Conservation (phyloP, 192 early-diverging fungal species). For the Jimgerdemannia flammicorona region DNA sequence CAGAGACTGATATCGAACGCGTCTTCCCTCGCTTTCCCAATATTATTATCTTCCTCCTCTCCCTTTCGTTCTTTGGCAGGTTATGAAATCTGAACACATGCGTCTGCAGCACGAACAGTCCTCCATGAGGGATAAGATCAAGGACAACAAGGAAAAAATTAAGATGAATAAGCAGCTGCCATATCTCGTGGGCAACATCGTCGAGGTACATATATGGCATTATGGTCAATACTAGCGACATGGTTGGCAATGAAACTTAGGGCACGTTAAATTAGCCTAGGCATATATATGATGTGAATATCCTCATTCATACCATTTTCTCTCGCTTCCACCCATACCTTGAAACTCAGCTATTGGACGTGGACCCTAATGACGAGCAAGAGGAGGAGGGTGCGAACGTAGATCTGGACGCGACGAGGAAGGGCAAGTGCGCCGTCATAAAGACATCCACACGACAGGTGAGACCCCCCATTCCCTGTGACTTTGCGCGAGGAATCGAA, state of each 20-base stretch:
- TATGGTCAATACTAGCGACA: too few relatives aligned
- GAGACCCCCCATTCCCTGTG: background rate
- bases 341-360: conserved; percentile 70
- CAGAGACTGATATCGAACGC: background rate
- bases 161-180: conserved; percentile 97
- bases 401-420: conserved; percentile 87
- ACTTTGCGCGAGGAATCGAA: too few relatives aligned
- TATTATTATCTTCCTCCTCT: background rate
- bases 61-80: conserved; percentile 32
- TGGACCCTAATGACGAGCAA: conserved; percentile 82
- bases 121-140: conserved; percentile 87
- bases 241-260: too few relatives aligned
- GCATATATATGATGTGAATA: too few relatives aligned
- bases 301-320: background rate
- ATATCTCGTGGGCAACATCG: conserved; percentile 93
- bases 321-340: background rate
- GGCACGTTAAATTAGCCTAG: too few relatives aligned
- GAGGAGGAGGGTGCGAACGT: conserved; percentile 96
- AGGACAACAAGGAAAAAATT: conserved; percentile 98
- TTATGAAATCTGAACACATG: conserved; percentile 87
- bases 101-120: conserved; percentile 88
- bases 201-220: conserved; percentile 54
- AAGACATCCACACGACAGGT: conserved; percentile 94
- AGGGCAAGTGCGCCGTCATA: conserved; percentile 97
- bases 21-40: background rate